Evolutionary conservation across 1,284 basidiomycete species (phyloP).

Genomic region (Volvariella surrecta): DNA sequence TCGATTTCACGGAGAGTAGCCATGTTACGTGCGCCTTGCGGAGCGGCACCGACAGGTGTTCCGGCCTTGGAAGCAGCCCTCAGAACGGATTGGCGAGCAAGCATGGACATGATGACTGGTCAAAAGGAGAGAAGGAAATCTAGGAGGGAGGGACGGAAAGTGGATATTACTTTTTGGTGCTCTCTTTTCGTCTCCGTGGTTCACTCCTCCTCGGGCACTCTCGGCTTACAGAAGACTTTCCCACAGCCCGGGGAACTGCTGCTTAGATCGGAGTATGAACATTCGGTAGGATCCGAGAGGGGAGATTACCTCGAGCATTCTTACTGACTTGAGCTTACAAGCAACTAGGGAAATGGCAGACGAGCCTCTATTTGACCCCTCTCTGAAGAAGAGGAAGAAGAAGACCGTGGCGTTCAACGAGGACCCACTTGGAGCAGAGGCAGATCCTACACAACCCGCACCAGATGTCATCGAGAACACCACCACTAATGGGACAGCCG

Average conservation of each 20-base stretch:
- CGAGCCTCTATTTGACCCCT: slow-evolving; percentile 76
- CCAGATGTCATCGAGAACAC: slow-evolving; percentile 60
- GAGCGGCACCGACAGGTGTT: slow-evolving; percentile 48
- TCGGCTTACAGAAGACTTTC: slow-evolving; percentile 29
- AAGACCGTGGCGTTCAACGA: slow-evolving; percentile 78
- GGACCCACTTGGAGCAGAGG: slow-evolving; percentile 75
- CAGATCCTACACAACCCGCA: slow-evolving; percentile 70
- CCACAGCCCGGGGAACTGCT: slow-evolving; percentile 14
- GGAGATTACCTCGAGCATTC: neutral
- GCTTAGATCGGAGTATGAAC: slow-evolving; percentile 9
- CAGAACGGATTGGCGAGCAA: slow-evolving; percentile 64
- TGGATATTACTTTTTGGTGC: slow-evolving; percentile 12
- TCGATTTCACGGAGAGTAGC: slow-evolving; percentile 98
- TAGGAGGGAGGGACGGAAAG: slow-evolving; percentile 7
- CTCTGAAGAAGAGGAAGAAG: slow-evolving; percentile 81
- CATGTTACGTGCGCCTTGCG: slow-evolving; percentile 76
- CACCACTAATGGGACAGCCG: slow-evolving; percentile 56
- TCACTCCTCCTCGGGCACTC: slow-evolving; percentile 25
- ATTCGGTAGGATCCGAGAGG: neutral
- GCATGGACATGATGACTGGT: slow-evolving; percentile 24
- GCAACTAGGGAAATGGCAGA: slow-evolving; percentile 36
- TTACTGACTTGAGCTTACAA: neutral
- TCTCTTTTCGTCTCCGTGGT: slow-evolving; percentile 31
- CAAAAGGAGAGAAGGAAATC: slow-evolving; percentile 5
- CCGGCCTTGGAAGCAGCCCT: slow-evolving; percentile 49